Conservation (phyloP, 2,329 filamentous ascomycete species). For the Apiospora koreana region DNA sequence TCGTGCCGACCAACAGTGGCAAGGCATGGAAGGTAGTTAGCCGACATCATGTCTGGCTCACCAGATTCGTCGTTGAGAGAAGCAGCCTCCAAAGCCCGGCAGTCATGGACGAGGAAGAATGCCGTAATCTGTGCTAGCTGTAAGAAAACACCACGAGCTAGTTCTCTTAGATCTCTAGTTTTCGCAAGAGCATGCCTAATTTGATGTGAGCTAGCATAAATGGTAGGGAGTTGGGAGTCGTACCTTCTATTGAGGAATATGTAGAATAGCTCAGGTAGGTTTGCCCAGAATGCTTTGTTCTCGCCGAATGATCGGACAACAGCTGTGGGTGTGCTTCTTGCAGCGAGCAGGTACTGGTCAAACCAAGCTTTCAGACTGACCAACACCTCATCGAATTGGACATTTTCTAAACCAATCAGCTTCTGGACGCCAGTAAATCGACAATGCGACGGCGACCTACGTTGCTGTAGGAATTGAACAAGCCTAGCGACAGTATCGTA, state of each 20-base stretch:
- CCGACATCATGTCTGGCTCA: constrained; percentile 43
- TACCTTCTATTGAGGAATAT: constrained; percentile 43
- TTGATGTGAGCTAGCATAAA: not conserved
- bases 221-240: not conserved
- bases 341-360: constrained; percentile 46
- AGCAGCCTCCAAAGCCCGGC: constrained; percentile 32
- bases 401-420: constrained; percentile 34
- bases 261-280: constrained; percentile 52
- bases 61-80: constrained; percentile 29
- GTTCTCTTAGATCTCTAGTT: constrained; percentile 28
- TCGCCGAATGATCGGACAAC: constrained; percentile 45
- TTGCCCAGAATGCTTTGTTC: constrained; percentile 52
- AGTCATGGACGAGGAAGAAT: constrained; percentile 54
- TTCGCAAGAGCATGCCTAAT: constrained; percentile 19
- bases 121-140: constrained; percentile 52
- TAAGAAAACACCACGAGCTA: constrained; percentile 35
- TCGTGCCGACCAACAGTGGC: constrained; percentile 37
- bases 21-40: constrained; percentile 48
- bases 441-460: constrained; percentile 22
- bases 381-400: constrained; percentile 46
- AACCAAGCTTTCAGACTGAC: constrained; percentile 52
- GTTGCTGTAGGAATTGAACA: constrained; percentile 28
- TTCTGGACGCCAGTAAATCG: constrained; percentile 19
- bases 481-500: constrained; percentile 30
- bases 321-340: constrained; percentile 29